Evolutionary conservation across 441 rosid genomes (phyloP).

Genomic region (Syzygium malaccense): DNA sequence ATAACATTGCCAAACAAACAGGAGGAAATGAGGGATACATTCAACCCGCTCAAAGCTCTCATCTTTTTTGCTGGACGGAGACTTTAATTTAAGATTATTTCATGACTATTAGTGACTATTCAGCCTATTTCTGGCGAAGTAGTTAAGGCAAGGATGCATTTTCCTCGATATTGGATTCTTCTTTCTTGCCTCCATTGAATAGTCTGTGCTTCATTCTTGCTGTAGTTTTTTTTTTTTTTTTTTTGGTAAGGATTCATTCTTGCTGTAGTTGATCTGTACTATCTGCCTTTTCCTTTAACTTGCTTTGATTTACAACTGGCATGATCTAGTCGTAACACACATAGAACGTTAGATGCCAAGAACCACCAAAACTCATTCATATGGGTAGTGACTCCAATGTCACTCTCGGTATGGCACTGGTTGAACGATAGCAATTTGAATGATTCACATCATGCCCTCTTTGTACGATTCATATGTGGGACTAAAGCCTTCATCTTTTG

Average conservation of each 20-base stretch:
- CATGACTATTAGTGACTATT: not conserved
- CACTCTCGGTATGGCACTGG: not conserved
- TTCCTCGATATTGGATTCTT: not conserved
- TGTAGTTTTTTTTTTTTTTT: no score
- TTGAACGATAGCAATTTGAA: not conserved
- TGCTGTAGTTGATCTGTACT: not conserved
- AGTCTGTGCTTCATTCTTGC: not conserved
- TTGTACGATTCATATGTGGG: not conserved
- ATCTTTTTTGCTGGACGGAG: rapidly evolving
- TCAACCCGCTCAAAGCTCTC: not conserved
- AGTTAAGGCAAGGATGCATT: not conserved
- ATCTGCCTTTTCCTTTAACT: not conserved
- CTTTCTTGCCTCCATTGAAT: not conserved
- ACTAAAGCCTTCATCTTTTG: not conserved
- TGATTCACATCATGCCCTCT: not conserved
- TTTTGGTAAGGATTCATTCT: no score
- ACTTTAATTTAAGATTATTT: not conserved
- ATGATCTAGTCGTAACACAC: not conserved
- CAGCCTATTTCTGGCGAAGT: not conserved
- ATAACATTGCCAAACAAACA: not conserved
- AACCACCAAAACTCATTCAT: not conserved
- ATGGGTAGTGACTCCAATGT: not conserved
- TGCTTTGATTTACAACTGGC: not conserved
- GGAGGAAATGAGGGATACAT: not conserved
- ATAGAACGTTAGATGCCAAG: rapidly evolving